phyloP scores from a whole-genome alignment of 352 stramenopile genomes.

The Phytophthora vignae region DNA sequence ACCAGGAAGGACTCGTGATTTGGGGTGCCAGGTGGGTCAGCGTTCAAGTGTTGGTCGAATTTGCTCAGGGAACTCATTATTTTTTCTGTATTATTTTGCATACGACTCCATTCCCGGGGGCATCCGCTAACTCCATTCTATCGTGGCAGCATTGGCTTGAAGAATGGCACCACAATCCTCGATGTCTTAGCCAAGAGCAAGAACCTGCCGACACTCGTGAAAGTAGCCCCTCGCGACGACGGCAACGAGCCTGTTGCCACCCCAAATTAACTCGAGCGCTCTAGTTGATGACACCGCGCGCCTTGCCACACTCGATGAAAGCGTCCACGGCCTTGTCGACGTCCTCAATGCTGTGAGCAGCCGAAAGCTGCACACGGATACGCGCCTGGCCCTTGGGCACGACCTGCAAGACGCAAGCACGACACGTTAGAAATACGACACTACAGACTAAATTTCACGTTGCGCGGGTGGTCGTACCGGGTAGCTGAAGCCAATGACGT shows the following conservation, averaged over 20 bases:
- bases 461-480: conserved; percentile 58
- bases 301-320: conserved; percentile 93
- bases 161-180: conserved; percentile 54
- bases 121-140: conserved; percentile 1
- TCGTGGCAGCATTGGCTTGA: conserved; percentile 47
- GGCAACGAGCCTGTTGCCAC: conserved; percentile 9
- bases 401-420: conserved; percentile 49
- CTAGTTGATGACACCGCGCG: conserved; percentile 69
- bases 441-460: not conserved
- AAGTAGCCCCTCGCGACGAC: conserved; percentile 34
- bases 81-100: conserved; percentile 24
- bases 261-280: conserved; percentile 26
- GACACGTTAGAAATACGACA: not conserved
- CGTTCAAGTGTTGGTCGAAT: not conserved
- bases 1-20: conserved; percentile 57
- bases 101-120: not conserved
- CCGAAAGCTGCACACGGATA: conserved; percentile 93
- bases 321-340: conserved; percentile 92
- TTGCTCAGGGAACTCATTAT: conserved; percentile 12
- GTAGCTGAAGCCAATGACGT: conserved; percentile 96
- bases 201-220: conserved; percentile 66
- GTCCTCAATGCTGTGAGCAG: conserved; percentile 92
- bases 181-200: conserved; percentile 57
- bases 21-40: conserved; percentile 67
- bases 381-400: conserved; percentile 93